A percentile compares a stretch with the other conserved stretches of the same genome.
These are phyloP conservation scores for Ophiostoma himal-ulmi DNA, from an alignment of 2,329 filamentous ascomycete species.

Conservation along the genomic window DNA sequence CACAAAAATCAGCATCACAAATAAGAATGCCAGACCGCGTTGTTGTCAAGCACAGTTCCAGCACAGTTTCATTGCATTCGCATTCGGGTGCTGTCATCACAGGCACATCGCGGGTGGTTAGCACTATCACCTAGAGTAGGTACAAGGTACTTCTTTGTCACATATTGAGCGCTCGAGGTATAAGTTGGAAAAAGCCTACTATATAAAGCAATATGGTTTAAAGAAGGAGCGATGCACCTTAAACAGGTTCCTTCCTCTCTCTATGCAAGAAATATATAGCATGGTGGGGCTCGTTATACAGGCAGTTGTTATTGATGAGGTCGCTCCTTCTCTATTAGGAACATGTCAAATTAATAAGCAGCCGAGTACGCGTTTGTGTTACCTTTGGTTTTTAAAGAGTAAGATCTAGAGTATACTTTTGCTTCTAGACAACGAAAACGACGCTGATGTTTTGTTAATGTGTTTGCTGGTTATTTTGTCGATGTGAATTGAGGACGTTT, in stretches of 20 bases:
- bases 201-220: too few species aligned
- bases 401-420: too few species aligned
- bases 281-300: neutral
- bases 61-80: neutral
- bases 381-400: too few species aligned
- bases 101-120: neutral
- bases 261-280: neutral
- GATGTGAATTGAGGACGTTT: too few species aligned
- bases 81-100: neutral
- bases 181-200: too few species aligned
- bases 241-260: neutral
- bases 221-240: neutral
- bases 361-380: neutral
- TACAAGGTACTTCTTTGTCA: neutral
- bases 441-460: too few species aligned
- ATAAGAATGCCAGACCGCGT: neutral
- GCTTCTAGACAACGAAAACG: too few species aligned
- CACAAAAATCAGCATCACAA: neutral
- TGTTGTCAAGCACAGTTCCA: neutral
- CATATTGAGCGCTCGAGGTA: too few species aligned
- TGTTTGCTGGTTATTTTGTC: too few species aligned
- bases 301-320: neutral
- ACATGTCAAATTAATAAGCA: neutral
- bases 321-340: neutral
- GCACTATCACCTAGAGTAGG: too few species aligned